A percentile compares a stretch with the other conserved stretches of the same genome.
These are phyloP conservation scores for Leccinum truebloodii DNA, from an alignment of 768 basidiomycete species.

Conservation along the genomic window DNA sequence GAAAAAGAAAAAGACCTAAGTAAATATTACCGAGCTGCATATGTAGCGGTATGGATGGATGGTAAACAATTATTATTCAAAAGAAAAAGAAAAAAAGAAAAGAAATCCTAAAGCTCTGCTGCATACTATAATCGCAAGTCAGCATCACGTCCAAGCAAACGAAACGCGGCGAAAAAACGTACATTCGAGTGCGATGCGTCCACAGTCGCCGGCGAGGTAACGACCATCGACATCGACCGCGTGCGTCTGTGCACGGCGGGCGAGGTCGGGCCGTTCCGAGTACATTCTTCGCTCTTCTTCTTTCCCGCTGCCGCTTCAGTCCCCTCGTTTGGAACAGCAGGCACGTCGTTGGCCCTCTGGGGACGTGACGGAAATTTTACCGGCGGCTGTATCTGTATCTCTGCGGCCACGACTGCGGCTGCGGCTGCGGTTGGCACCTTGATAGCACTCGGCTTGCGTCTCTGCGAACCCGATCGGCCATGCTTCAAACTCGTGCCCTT, in stretches of 20 bases:
- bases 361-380: conserved; percentile 1
- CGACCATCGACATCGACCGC: conserved; percentile 30
- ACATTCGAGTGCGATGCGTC: conserved; percentile 18
- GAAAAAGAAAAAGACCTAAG: background rate
- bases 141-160: background rate
- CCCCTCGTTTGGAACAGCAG: background rate
- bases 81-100: background rate
- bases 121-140: conserved; percentile 19
- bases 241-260: conserved; percentile 27
- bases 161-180: background rate
- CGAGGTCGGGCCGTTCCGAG: conserved; percentile 9
- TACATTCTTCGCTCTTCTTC: background rate
- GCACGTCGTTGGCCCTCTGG: background rate
- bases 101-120: conserved; percentile 23
- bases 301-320: background rate
- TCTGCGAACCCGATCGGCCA: conserved; percentile 8
- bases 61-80: background rate
- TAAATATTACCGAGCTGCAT: conserved; percentile 9
- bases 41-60: background rate
- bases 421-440: background rate
- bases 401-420: background rate
- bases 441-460: conserved; percentile 6
- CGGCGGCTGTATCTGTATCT: background rate
- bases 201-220: conserved; percentile 15
- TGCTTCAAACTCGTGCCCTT: conserved; percentile 13